Percentiles rank a stretch among this genome's conserved stretches.
These are phyloP conservation scores for Verbascum thapsus DNA, from an alignment of 257 asterid species.

Conservation along the genomic window DNA sequence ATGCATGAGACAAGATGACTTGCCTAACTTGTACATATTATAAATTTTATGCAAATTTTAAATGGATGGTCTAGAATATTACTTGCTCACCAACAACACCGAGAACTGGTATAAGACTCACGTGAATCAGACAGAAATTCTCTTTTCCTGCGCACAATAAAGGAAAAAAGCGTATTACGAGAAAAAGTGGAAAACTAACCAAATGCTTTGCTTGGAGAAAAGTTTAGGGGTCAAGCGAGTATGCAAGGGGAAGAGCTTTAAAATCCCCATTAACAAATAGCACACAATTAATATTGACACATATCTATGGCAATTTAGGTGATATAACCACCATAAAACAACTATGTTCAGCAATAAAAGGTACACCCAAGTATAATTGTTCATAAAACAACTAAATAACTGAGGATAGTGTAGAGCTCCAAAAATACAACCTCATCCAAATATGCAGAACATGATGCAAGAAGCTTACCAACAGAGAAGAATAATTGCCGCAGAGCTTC, in stretches of 20 bases:
- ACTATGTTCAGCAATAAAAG: conserved; percentile 7
- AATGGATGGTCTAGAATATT: conserved; percentile 37
- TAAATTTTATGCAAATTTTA: conserved; percentile 4
- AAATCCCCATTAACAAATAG: not conserved
- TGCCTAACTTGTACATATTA: not conserved
- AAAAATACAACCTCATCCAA: conserved; percentile 10
- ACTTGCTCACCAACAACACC: conserved; percentile 99
- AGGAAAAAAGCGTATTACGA: conserved; percentile 13
- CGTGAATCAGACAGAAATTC: conserved; percentile 93
- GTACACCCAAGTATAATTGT: not conserved
- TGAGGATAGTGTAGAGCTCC: not conserved
- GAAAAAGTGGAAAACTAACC: conserved; percentile 21
- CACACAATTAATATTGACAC: not conserved
- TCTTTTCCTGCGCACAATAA: conserved; percentile 59
- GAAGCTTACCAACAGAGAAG: conserved; percentile 82
- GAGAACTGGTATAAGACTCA: conserved; percentile 93
- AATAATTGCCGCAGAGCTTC: conserved; percentile 92
- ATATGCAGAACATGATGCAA: conserved; percentile 21
- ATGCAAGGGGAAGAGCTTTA: not conserved
- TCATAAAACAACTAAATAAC: conserved; percentile 7
- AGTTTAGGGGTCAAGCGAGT: not conserved
- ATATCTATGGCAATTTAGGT: not conserved
- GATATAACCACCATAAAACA: not conserved
- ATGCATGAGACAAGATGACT: conserved; percentile 21
- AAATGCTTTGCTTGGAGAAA: not conserved